Base-by-base conservation (phyloP, 2,329 filamentous ascomycete species). In the Dryadomyces quercivorus region DNA sequence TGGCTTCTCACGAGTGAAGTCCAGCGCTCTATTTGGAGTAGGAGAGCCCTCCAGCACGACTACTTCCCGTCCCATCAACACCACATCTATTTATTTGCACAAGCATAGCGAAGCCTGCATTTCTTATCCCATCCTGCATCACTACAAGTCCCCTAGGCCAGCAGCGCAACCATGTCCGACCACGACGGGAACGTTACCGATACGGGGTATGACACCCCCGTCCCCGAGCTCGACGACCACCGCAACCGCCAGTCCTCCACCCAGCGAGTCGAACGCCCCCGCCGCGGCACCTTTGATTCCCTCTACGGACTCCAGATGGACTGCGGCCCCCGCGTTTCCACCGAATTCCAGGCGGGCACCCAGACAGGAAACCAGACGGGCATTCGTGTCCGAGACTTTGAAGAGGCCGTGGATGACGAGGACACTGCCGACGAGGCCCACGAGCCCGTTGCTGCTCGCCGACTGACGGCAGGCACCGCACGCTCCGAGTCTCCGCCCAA, bases 401-500 rank as follows among this genome's bases (percentile, higher is more conserved):
- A 96, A 67, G 82, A 93, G 61, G 90, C 88, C 15, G 75, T 95
- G 38, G 72, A 85, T 43, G 88, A 95, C 61, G 91, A 95, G 53
- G 85, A 87, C 45, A 75, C 70, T 60, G 72, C 70, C 15, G 71
- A 71, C 21, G 59, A 67, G 7, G 75, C 76, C n/a, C 70, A 71
- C 7, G 65, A 65, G 18, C 60, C 64, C 36, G 67, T 70, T 7
- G 75, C 71, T 42, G 72, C 70, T 56, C 78, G 80, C 16, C 76
- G 79, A 55, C 74, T 77, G 55, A 78, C 78, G 51, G 72, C 85
- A 53, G 76, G 76, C 36, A 80, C 79, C 1, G 68, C 74, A 50
- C 79, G 88, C 54, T 89, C 88, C 1, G 73, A 81, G 2, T 97
- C 93, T 6, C 92, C 92, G 12, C 93, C 93, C 8, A 98, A 96